These are phyloP conservation scores for Coniochaeta sp. DNA, from an alignment of 2,329 filamentous ascomycete genomes.

Conservation along the genomic window DNA sequence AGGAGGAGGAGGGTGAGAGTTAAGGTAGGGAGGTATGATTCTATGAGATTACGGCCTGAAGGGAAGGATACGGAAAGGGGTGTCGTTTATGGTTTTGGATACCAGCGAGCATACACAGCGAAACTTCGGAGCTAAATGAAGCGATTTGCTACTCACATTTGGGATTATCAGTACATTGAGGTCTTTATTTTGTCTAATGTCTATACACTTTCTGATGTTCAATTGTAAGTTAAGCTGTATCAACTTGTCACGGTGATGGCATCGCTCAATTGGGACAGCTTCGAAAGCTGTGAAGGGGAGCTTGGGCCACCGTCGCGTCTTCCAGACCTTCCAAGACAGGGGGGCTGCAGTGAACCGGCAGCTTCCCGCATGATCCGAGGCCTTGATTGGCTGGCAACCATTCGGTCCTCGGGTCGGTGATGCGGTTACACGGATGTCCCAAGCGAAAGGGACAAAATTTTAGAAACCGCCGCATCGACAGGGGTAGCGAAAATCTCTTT, in stretches of 20 bases:
- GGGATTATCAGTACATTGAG: too few relatives aligned
- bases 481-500: neutral
- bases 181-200: too few relatives aligned
- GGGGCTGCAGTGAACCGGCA: neutral
- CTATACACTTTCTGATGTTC: neutral
- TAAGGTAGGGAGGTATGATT: too few relatives aligned
- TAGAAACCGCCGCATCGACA: neutral
- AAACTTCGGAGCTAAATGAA: too few relatives aligned
- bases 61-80: too few relatives aligned
- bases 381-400: neutral
- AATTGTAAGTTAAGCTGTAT: neutral
- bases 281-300: too few relatives aligned
- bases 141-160: too few relatives aligned
- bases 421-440: neutral
- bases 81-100: too few relatives aligned
- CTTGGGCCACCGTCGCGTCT: neutral
- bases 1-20: constrained; percentile 15
- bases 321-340: too few relatives aligned
- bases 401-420: neutral
- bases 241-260: neutral
- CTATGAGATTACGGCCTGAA: too few relatives aligned
- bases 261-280: neutral
- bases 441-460: constrained; percentile 1
- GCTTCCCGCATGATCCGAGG: neutral
- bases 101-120: too few relatives aligned